phyloP scores from a whole-genome alignment of 1,284 basidiomycete genomes.

The Testicularia cyperi region DNA sequence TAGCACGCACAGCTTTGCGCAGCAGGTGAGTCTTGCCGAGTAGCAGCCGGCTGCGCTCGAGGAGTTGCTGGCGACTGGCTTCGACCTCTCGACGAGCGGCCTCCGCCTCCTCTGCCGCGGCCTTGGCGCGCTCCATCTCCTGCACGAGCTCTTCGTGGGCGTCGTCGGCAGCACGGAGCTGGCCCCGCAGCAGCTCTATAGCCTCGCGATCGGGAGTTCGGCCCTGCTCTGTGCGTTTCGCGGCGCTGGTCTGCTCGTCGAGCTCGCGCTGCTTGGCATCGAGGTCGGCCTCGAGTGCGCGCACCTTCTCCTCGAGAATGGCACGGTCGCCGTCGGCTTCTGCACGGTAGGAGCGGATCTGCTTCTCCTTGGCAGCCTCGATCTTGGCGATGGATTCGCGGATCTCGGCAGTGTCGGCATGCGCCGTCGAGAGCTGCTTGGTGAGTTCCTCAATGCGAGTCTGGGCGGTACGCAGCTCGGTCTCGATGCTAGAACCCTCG shows the following conservation, averaged over 20 bases:
- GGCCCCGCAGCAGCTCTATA: conserved; percentile 43
- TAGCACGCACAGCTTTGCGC: conserved; percentile 29
- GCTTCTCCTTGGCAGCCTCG: conserved; percentile 41
- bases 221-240: conserved; percentile 14
- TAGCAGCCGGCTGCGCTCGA: conserved; percentile 28
- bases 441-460: conserved; percentile 49
- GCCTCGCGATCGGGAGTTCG: conserved; percentile 29
- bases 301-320: conserved; percentile 50
- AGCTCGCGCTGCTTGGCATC: conserved; percentile 24
- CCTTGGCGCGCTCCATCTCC: conserved; percentile 45
- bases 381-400: conserved; percentile 40
- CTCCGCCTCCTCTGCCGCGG: conserved; percentile 38
- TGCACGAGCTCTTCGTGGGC: conserved; percentile 48
- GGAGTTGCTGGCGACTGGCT: conserved; percentile 34
- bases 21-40: conserved; percentile 27
- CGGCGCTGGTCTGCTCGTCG: conserved; percentile 15
- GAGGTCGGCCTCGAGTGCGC: conserved; percentile 38
- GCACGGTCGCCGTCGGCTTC: conserved; percentile 55
- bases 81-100: conserved; percentile 30
- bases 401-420: conserved; percentile 39
- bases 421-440: conserved; percentile 39
- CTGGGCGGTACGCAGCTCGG: conserved; percentile 44
- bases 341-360: conserved; percentile 45
- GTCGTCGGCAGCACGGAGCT: conserved; percentile 49
- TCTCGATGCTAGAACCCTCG: conserved; percentile 47